Conservation (phyloP, 2,329 filamentous ascomycete genomes). For the Pseudogymnoascus sp. region DNA sequence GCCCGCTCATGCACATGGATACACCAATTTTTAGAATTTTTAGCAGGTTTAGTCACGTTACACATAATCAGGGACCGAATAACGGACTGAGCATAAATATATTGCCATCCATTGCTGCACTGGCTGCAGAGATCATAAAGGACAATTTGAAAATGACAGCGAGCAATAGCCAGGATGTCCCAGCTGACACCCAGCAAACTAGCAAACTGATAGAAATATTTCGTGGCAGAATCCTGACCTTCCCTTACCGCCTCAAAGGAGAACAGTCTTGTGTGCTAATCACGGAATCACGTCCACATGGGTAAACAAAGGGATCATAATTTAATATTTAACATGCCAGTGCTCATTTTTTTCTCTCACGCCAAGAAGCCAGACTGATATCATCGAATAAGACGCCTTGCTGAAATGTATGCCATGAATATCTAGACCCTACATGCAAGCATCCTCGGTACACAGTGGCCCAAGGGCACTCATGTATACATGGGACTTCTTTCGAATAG, state of each 20-base stretch:
- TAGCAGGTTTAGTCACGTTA: not conserved
- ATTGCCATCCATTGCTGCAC: not conserved
- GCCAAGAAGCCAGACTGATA: conserved; percentile 5
- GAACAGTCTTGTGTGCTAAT: not conserved
- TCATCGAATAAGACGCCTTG: conserved; percentile 7
- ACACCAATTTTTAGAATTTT: not conserved
- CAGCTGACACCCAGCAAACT: not conserved
- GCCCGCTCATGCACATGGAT: not conserved
- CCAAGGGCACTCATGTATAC: not conserved
- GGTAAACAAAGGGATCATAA: conserved; percentile 5
- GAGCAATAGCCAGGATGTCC: not conserved
- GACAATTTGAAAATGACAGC: not conserved
- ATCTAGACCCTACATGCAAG: conserved; percentile 7
- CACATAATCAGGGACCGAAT: not conserved
- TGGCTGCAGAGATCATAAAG: not conserved
- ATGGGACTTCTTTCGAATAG: conserved; percentile 8
- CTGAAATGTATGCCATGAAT: conserved; percentile 10
- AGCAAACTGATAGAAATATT: not conserved
- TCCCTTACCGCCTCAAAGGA: not conserved
- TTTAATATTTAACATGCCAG: conserved; percentile 7
- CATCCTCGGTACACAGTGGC: not conserved
- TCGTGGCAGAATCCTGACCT: not conserved
- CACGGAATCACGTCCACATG: not conserved
- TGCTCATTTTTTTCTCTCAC: conserved; percentile 8
- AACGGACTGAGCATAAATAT: not conserved